phyloP scores from a whole-genome alignment of 2,329 filamentous ascomycete genomes.

The Cylindrodendrum hubeiense region DNA sequence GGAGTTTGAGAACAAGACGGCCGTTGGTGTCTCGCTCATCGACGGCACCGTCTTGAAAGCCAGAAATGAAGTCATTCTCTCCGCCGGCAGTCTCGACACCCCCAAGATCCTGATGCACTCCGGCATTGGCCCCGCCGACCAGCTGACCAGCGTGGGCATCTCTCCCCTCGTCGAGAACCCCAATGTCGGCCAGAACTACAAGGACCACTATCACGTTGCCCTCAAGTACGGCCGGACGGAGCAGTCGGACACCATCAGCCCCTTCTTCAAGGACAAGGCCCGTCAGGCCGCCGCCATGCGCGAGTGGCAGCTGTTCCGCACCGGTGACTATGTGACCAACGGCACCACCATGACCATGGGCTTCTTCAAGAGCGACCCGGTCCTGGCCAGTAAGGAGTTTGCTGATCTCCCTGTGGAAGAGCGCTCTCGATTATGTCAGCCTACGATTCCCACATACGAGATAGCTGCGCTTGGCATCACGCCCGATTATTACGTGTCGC shows the following conservation, averaged over 20 bases:
- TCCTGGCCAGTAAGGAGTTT: constrained; percentile 26
- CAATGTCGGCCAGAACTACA: constrained; percentile 27
- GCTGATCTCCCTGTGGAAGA: constrained; percentile 2
- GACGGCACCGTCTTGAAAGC: constrained; percentile 23
- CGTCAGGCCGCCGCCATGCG: constrained; percentile 25
- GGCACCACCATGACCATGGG: constrained; percentile 33
- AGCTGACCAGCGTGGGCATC: constrained; percentile 16
- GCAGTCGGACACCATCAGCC: constrained; percentile 14
- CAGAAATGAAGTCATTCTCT: constrained; percentile 30
- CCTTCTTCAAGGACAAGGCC: constrained; percentile 32
- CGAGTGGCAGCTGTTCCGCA: constrained; percentile 31
- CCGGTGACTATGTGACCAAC: constrained; percentile 25
- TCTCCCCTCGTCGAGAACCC: constrained; percentile 13
- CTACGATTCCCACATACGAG: constrained; percentile 30
- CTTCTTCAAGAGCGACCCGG: constrained; percentile 32
- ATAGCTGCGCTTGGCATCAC: constrained; percentile 23
- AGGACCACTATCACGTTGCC: constrained; percentile 31
- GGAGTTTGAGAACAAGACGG: constrained; percentile 17
- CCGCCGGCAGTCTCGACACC: constrained; percentile 31
- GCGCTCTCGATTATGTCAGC: constrained; percentile 12
- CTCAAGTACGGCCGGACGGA: constrained; percentile 32
- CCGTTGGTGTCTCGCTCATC: constrained; percentile 21
- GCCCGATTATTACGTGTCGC: constrained; percentile 27
- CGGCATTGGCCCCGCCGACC: constrained; percentile 22
- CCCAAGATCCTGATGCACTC: constrained; percentile 35